Conservation (phyloP, 1,139 yeast species). For the Zygosaccharomyces pseudobailii region DNA sequence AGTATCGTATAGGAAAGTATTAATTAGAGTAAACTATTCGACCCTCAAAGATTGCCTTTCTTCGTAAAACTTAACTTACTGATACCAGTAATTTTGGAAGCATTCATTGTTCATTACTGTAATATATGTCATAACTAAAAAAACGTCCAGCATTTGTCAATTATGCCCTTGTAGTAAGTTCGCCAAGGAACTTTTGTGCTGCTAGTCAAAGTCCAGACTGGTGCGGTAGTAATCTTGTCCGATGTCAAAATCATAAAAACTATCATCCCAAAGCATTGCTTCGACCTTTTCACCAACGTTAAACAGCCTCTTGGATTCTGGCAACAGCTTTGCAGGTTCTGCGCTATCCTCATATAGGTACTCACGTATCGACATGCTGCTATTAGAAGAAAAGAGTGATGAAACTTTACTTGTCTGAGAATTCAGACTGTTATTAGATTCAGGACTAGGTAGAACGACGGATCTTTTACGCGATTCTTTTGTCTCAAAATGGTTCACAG, state of each 20-base stretch:
- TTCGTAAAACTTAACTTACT: no score
- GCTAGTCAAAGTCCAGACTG: slow-evolving; percentile 8
- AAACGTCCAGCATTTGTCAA: slow-evolving; percentile 1
- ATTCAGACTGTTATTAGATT: slow-evolving; percentile 13
- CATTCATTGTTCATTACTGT: neutral
- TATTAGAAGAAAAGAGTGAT: slow-evolving; percentile 16
- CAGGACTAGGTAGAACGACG: slow-evolving; percentile 8
- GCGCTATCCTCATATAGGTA: slow-evolving; percentile 19
- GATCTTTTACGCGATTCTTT: slow-evolving; percentile 6
- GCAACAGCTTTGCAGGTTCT: neutral
- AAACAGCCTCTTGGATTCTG: neutral
- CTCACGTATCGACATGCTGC: slow-evolving; percentile 18
- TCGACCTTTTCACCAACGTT: neutral
- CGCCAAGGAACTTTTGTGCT: neutral
- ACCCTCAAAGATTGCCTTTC: no score
- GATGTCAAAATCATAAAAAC: neutral
- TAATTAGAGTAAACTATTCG: no score
- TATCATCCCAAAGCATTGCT: slow-evolving; percentile 3
- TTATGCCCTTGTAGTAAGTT: neutral
- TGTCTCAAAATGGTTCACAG: slow-evolving; percentile 17
- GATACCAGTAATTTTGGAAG: neutral
- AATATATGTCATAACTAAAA: neutral
- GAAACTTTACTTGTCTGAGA: slow-evolving; percentile 18
- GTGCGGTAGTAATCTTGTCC: slow-evolving; percentile 4
- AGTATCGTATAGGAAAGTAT: no score